These are phyloP conservation scores for Chytriomyces confervae DNA, from an alignment of 192 early-diverging fungal species.

Conservation along the genomic window DNA sequence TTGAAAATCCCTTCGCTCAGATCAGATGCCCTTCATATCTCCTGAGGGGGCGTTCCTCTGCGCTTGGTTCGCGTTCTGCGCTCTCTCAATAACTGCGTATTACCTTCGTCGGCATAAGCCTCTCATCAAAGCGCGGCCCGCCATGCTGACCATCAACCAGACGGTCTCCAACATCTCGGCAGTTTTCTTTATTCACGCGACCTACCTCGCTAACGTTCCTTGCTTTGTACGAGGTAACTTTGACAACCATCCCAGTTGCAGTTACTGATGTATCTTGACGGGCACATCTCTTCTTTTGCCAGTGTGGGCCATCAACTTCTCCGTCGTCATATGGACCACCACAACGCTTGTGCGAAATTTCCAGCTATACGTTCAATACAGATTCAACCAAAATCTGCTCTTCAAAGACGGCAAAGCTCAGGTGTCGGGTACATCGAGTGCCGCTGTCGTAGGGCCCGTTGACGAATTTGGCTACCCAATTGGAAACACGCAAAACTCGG, in stretches of 20 bases:
- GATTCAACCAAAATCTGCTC: constrained; percentile 16
- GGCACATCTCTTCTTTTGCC: neutral
- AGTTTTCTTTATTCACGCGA: neutral
- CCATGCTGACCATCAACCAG: neutral
- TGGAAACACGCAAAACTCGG: no score
- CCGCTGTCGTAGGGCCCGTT: neutral
- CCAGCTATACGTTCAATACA: constrained; percentile 8
- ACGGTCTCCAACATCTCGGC: neutral
- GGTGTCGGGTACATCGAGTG: neutral
- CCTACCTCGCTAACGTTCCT: neutral
- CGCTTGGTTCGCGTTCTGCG: neutral
- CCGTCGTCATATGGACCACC: neutral
- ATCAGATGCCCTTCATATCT: no score
- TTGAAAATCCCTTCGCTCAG: no score
- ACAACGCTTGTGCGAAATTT: constrained; percentile 1
- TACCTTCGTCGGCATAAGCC: neutral
- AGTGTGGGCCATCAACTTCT: constrained; percentile 9
- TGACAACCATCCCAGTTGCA: no score
- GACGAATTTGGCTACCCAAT: constrained; percentile 14
- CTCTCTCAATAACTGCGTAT: neutral
- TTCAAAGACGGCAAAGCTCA: neutral
- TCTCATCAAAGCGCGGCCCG: neutral
- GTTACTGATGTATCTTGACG: no score
- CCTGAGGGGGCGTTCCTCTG: neutral
- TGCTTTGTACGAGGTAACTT: neutral